Evolutionary conservation across 768 basidiomycete genomes (phyloP).

Genomic region (Boletellus ananas): DNA sequence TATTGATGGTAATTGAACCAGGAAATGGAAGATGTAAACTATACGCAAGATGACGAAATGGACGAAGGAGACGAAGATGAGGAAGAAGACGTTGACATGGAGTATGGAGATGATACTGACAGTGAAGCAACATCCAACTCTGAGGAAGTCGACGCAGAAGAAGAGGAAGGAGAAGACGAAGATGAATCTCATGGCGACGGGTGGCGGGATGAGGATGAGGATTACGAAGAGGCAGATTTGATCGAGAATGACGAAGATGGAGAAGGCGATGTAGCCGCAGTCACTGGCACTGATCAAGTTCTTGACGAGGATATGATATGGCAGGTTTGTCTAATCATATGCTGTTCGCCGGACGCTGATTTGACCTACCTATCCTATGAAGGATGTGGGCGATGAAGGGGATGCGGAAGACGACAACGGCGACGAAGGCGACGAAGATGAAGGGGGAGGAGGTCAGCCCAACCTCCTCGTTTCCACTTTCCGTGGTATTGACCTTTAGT

Average conservation of each 20-base stretch:
- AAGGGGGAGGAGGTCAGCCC: constrained; percentile 17
- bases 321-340: constrained; percentile 42
- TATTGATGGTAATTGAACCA: constrained; percentile 30
- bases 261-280: constrained; percentile 45
- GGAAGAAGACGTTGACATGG: constrained; percentile 84
- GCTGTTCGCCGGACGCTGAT: background rate
- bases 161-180: constrained; percentile 57
- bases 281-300: constrained; percentile 46
- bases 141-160: constrained; percentile 65
- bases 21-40: constrained; percentile 85
- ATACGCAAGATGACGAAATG: constrained; percentile 67
- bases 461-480: background rate
- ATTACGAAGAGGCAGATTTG: constrained; percentile 58
- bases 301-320: constrained; percentile 53
- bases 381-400: constrained; percentile 56
- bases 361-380: constrained; percentile 8
- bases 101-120: constrained; percentile 78
- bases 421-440: constrained; percentile 45
- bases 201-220: constrained; percentile 57
- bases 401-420: constrained; percentile 61
- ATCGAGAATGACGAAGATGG: constrained; percentile 60
- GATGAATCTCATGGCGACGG: constrained; percentile 42
- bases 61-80: constrained; percentile 79
- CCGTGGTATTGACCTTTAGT: constrained; percentile 6
- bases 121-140: constrained; percentile 79